Conservation (phyloP, 306 rosid genomes). For the Hippophae gyantsensis region DNA sequence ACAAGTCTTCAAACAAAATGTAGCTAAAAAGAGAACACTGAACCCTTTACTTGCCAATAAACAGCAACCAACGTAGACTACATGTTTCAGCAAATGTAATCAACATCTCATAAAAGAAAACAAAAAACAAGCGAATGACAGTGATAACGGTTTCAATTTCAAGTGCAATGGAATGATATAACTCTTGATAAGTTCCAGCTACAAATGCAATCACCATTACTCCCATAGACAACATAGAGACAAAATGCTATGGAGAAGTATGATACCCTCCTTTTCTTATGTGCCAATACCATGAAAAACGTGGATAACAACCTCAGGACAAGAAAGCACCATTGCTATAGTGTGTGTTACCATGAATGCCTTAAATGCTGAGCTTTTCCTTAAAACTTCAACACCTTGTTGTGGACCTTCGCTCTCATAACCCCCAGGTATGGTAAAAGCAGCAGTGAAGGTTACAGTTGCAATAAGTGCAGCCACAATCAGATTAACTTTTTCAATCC, state of each 20-base stretch:
- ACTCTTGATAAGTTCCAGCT: not conserved
- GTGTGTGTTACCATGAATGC: constrained; percentile 9
- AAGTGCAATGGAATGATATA: not conserved
- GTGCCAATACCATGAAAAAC: not conserved
- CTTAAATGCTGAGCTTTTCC: constrained; percentile 1
- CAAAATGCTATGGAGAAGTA: not conserved
- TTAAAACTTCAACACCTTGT: not conserved
- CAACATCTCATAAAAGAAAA: not conserved
- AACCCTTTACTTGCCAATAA: too few species aligned
- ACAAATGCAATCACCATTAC: constrained; percentile 1
- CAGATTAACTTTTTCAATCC: not conserved
- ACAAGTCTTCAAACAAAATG: too few species aligned
- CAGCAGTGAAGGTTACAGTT: not conserved
- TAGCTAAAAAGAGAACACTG: too few species aligned
- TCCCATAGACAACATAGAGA: not conserved
- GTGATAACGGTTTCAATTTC: not conserved
- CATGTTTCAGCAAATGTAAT: too few species aligned
- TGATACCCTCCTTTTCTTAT: not conserved
- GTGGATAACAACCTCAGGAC: not conserved
- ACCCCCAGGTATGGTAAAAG: constrained; percentile 5
- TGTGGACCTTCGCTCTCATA: not conserved
- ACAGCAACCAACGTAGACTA: too few species aligned
- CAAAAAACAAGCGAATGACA: not conserved
- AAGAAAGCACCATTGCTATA: constrained; percentile 5
- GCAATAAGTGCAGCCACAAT: constrained; percentile 14